Evolutionary conservation across 768 basidiomycete genomes (phyloP).

Genomic region (Pleurotus tuber-regium): DNA sequence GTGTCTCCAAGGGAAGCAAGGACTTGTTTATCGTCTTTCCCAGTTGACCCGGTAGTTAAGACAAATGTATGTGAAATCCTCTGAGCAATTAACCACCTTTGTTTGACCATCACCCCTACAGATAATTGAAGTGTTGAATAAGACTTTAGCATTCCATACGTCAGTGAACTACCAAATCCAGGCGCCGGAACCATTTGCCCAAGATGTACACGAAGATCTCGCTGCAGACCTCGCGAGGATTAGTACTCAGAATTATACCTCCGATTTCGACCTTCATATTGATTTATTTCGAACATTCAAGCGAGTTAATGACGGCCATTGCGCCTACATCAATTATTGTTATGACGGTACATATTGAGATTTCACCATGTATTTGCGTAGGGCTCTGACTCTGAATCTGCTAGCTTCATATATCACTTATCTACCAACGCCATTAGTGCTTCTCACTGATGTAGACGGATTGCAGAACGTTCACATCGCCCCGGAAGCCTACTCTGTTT

Average conservation of each 20-base stretch:
- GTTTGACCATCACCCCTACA: conserved; percentile 17
- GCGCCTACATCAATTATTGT: conserved; percentile 52
- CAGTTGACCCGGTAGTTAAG: conserved; percentile 44
- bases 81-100: neutral
- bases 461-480: conserved; percentile 49
- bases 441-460: conserved; percentile 43
- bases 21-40: conserved; percentile 48
- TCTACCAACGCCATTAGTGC: conserved; percentile 46
- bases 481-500: conserved; percentile 50
- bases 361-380: neutral
- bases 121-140: conserved; percentile 58
- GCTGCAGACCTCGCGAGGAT: conserved; percentile 48
- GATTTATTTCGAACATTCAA: conserved; percentile 54
- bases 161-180: conserved; percentile 59
- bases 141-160: conserved; percentile 58
- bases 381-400: neutral
- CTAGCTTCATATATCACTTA: conserved; percentile 42
- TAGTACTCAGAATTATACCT: conserved; percentile 36
- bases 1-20: conserved; percentile 49
- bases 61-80: conserved; percentile 39
- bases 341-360: conserved; percentile 41
- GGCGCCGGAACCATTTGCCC: conserved; percentile 50
- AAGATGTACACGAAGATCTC: conserved; percentile 58
- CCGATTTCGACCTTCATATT: conserved; percentile 55
- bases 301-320: conserved; percentile 57